A percentile compares a stretch with the other conserved stretches of the same genome.
Evolutionary conservation across 768 basidiomycete genomes (phyloP).

Genomic region (Piloderma croceum): DNA sequence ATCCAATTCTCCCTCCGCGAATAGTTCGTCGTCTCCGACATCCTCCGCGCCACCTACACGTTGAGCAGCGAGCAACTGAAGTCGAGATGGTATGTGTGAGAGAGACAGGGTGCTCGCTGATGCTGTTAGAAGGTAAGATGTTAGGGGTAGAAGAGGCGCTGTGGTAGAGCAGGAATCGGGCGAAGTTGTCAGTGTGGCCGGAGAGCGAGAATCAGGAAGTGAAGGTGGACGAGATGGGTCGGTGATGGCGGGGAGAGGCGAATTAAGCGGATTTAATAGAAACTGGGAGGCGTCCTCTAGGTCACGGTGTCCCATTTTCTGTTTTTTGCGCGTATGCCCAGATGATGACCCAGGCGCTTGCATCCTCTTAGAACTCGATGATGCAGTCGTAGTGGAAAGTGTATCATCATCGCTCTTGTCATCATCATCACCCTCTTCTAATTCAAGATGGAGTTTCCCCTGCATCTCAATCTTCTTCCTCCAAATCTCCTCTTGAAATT

Average conservation of each 20-base stretch:
- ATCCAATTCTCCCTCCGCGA: constrained; percentile 64
- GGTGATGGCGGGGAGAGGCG: constrained; percentile 17
- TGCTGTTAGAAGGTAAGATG: constrained; percentile 53
- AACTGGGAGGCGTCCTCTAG: constrained; percentile 48
- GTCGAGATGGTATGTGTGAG: constrained; percentile 46
- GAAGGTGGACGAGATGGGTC: constrained; percentile 7
- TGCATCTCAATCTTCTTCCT: constrained; percentile 31
- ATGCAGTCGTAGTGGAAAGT: constrained; percentile 7
- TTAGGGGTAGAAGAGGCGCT: constrained; percentile 28
- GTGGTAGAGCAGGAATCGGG: constrained; percentile 7
- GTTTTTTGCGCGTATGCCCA: constrained; percentile 22
- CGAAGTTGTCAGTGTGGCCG: not conserved
- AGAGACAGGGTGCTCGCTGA: constrained; percentile 23
- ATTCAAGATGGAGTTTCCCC: constrained; percentile 31
- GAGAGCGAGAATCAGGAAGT: constrained; percentile 3
- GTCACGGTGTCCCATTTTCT: constrained; percentile 22
- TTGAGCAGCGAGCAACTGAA: constrained; percentile 53
- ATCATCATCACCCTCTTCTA: constrained; percentile 32
- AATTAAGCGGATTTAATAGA: constrained; percentile 52
- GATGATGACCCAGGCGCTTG: constrained; percentile 5
- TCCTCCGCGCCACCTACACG: constrained; percentile 55
- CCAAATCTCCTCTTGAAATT: constrained; percentile 62
- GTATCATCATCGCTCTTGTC: constrained; percentile 25
- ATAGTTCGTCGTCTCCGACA: constrained; percentile 68
- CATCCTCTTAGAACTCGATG: constrained; percentile 2